These are phyloP conservation scores for Collybia sordida DNA, from an alignment of 768 basidiomycete species.

Conservation along the genomic window DNA sequence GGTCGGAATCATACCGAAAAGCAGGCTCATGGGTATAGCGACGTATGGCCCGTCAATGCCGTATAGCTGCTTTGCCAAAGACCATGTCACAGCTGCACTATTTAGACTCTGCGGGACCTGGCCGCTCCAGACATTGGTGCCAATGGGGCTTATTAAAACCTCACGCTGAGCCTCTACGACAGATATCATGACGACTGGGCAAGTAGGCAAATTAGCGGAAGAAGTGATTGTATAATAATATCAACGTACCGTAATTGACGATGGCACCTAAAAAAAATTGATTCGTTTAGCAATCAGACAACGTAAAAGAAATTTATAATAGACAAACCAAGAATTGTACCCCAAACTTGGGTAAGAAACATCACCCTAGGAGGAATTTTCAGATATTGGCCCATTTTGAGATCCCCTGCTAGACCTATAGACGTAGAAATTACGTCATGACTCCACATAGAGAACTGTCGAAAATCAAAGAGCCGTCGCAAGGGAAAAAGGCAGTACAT, in stretches of 20 bases:
- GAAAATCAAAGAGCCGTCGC: not conserved
- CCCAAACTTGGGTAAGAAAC: conserved; percentile 59
- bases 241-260: conserved; percentile 34
- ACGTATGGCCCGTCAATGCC: conserved; percentile 54
- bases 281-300: not conserved
- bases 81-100: conserved; percentile 64
- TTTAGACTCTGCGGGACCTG: conserved; percentile 52
- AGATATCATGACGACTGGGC: conserved; percentile 56
- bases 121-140: conserved; percentile 65
- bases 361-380: conserved; percentile 19
- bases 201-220: not conserved
- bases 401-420: conserved; percentile 50
- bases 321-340: conserved; percentile 52
- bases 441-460: conserved; percentile 67
- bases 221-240: not conserved
- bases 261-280: conserved; percentile 26
- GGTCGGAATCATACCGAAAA: conserved; percentile 55
- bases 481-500: conserved; percentile 9
- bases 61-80: conserved; percentile 58
- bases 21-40: conserved; percentile 50
- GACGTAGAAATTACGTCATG: conserved; percentile 59
- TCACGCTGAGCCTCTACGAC: conserved; percentile 54
- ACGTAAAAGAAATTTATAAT: not conserved
- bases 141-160: conserved; percentile 46
- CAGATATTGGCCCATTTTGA: conserved; percentile 73